Evolutionary conservation across 1,284 basidiomycete species (phyloP).

Genomic region (Chondrostereum purpureum): DNA sequence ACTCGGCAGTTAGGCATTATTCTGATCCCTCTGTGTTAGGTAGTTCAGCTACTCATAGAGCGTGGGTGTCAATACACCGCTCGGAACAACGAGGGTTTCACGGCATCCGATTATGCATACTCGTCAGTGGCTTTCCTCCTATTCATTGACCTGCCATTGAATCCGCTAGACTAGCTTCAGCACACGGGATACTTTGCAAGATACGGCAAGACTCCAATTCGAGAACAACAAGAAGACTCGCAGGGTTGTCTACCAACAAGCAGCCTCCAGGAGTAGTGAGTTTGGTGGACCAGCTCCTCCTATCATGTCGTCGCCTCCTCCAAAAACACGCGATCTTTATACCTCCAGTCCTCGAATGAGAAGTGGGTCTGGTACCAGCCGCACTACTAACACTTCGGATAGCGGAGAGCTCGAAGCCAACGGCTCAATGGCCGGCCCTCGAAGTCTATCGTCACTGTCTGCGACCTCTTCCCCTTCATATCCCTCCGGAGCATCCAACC

Average conservation of each 20-base stretch:
- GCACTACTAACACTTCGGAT: constrained; percentile 67
- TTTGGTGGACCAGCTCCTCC: constrained; percentile 37
- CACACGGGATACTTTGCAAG: constrained; percentile 69
- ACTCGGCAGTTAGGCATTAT: too few relatives aligned
- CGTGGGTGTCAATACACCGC: constrained; percentile 77
- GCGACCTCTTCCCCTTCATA: constrained; percentile 52
- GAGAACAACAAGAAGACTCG: constrained; percentile 73
- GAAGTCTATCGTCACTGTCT: constrained; percentile 44
- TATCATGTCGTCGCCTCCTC: constrained; percentile 32
- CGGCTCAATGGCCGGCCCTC: constrained; percentile 28
- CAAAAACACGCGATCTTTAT: constrained; percentile 30
- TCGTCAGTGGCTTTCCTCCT: constrained; percentile 48
- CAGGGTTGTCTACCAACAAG: constrained; percentile 60
- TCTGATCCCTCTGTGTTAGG: too few relatives aligned
- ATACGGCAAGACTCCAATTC: constrained; percentile 66
- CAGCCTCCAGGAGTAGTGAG: constrained; percentile 56
- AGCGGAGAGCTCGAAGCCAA: constrained; percentile 56
- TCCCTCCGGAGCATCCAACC: constrained; percentile 35
- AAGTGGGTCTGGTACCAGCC: constrained; percentile 75
- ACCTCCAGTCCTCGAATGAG: constrained; percentile 48
- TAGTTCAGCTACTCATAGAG: constrained; percentile 84
- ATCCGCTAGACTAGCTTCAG: constrained; percentile 38
- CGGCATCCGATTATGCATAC: constrained; percentile 88
- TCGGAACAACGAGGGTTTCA: constrained; percentile 87
- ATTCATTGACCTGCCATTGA: constrained; percentile 11